Evolutionary conservation across 768 basidiomycete species (phyloP), one percentile per base, ranked within the genome.

Genomic region (Russula abietina): DNA sequence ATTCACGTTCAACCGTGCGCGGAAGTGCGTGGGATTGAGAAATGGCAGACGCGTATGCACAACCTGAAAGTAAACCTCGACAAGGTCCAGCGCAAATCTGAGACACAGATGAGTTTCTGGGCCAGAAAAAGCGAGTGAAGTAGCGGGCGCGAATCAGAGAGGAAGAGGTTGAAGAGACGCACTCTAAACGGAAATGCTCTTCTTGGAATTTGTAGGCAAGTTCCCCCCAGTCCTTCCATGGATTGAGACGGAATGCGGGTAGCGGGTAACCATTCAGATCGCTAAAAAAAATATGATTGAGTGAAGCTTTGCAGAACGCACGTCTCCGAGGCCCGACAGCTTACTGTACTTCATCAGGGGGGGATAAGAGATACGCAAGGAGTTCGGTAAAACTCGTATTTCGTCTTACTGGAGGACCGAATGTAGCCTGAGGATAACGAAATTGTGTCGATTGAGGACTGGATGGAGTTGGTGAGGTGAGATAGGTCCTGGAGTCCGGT

Each of bases 61-160:
- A 64, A 91, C 90, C 73, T 95, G 91, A 73, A 96, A 95, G 76
- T 88, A 98, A 50, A 95, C 92, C 75, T 97, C 93, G 70, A 96
- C 86, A 57, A 97, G 86, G 75, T 98, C 93, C 57, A 89, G 83
- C 3, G 93, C 89, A 70, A 98, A 91, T 75, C 94, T 97, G 70
- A 60, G 62, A 46, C 38, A 48, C 32, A 60, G 24, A 52, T 57
- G 48, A 59, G 67, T 65, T 28, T 59, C 55, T 36, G 58, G 59
- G 68, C 67, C 36, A 65, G 60, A 43, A 24, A 24, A 17, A 22
- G 49, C 43, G 26, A 57, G 53, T 36, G 49, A 32, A 38, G n/a
- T 49, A 28, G 17, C n/a, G 55, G 28, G 56, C 32, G n/a, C 19
- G 19, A n/a, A 19, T 28, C 60, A 51, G 39, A 50, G 57, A 22